Evolutionary conservation across 2,329 filamentous ascomycete species (phyloP).

Genomic region (Aspergillus uvarum): DNA sequence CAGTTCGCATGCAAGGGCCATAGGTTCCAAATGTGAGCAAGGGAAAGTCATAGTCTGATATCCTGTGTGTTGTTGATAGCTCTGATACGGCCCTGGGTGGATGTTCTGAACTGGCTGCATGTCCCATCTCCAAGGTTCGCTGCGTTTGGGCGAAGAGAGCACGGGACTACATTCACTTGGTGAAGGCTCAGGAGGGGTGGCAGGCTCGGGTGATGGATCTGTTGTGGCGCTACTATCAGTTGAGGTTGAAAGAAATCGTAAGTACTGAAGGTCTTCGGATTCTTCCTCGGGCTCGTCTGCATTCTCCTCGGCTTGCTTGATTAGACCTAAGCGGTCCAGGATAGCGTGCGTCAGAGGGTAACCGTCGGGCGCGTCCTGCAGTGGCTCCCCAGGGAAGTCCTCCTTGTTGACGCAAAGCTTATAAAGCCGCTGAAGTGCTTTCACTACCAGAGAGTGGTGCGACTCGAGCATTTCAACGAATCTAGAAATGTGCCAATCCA

Average conservation of each 20-base stretch:
- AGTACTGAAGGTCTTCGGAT: conserved; percentile 37
- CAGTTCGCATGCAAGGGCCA: conserved; percentile 15
- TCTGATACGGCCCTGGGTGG: conserved; percentile 20
- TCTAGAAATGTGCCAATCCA: conserved; percentile 22
- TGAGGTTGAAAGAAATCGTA: conserved; percentile 37
- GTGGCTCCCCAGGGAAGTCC: conserved; percentile 44
- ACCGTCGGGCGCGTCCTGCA: conserved; percentile 40
- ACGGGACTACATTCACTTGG: conserved; percentile 24
- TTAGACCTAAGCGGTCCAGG: conserved; percentile 43
- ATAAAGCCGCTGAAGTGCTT: conserved; percentile 44
- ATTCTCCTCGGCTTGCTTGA: conserved; percentile 45
- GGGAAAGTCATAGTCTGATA: conserved; percentile 25
- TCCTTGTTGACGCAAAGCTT: conserved; percentile 44
- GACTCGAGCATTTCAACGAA: conserved; percentile 49
- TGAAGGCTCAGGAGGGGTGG: conserved; percentile 34
- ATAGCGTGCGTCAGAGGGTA: conserved; percentile 46
- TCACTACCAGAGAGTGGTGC: conserved; percentile 44
- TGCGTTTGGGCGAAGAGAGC: conserved; percentile 18
- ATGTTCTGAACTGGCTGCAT: conserved; percentile 22
- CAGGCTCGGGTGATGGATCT: conserved; percentile 40
- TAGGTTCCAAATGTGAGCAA: conserved; percentile 18
- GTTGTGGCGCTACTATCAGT: conserved; percentile 39
- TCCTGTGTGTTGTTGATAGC: conserved; percentile 22
- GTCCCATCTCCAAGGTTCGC: conserved; percentile 31
- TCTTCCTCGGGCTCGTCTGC: conserved; percentile 38